Evolutionary conservation across 1,284 basidiomycete genomes (phyloP), one percentile per base, ranked within the genome.

Genomic region (Marasmius sp.): DNA sequence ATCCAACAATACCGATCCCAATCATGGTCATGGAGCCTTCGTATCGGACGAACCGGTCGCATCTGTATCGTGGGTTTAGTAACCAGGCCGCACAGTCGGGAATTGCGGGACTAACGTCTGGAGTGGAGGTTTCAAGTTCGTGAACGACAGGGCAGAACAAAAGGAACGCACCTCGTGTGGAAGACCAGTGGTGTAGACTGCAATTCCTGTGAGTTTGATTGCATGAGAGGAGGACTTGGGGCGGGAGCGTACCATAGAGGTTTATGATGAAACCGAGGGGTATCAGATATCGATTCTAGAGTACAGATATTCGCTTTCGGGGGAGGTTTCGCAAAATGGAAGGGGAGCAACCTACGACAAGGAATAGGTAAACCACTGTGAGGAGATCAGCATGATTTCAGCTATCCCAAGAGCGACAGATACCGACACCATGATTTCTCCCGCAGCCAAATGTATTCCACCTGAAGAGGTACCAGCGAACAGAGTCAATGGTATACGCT

Each of bases 1-100:
- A 56, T 0, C 72, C 79, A 0, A 76, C 73, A 27, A 75, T 65
- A 45, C 77, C 73, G 37, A 80, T 75, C 1, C 80, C 81, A 3
- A 78, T 73, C 36, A 78, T 68, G 4, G 77, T 80, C 77, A 79
- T 79, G 7, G 73, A 67, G 1, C 82, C 81, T 62, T 82, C 81
- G 58, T 77, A 83, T 1, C 74, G 71, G 1, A 80, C 77, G 48
- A 78, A 80, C 20, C 71, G 71, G 16, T 62, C 27, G 58, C 79
- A 80, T 49, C 77, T 79, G 36, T 27, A 38, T 20, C 6, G 5
- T 27, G 22, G 38, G 6, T 18, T 48, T 34, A 37, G 22, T 20
- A 9, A 34, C 61, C 52, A 27, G 70, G 63, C 48, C 60, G 60
- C 37, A 67, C 16, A 14, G 2, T 37, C 10, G 20, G 18, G 34